Conservation (phyloP, 2,329 filamentous ascomycete species). For the Colletotrichum sidae region DNA sequence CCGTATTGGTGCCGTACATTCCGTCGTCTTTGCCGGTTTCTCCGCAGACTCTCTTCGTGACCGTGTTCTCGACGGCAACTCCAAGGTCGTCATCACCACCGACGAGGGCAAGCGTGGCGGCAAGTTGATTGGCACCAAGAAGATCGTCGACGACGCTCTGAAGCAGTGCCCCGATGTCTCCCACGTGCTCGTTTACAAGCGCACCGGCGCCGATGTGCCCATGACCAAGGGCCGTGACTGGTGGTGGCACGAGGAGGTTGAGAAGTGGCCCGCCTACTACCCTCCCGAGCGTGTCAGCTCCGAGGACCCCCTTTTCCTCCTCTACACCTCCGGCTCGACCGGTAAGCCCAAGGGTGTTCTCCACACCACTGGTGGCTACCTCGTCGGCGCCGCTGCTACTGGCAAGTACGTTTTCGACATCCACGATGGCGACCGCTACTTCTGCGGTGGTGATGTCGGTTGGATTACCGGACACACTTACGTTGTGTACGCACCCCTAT, state of each 20-base stretch:
- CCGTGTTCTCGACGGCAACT: slow-evolving; percentile 90
- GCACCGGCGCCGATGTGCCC: slow-evolving; percentile 91
- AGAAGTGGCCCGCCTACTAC: slow-evolving; percentile 95
- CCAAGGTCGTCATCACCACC: slow-evolving; percentile 94
- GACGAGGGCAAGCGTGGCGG: slow-evolving; percentile 98
- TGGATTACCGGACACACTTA: slow-evolving; percentile 99
- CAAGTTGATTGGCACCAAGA: slow-evolving; percentile 97
- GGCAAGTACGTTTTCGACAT: slow-evolving; percentile 99
- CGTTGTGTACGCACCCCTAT: slow-evolving; percentile 93
- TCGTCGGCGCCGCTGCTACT: slow-evolving; percentile 92
- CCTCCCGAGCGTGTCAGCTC: slow-evolving; percentile 89
- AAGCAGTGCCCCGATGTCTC: slow-evolving; percentile 93
- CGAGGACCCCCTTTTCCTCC: slow-evolving; percentile 95
- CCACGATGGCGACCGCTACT: slow-evolving; percentile 92
- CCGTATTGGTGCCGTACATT: slow-evolving; percentile 95
- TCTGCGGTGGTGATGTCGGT: slow-evolving; percentile 97
- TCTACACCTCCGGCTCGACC: slow-evolving; percentile 98
- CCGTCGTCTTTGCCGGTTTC: slow-evolving; percentile 97
- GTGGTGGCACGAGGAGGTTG: slow-evolving; percentile 99
- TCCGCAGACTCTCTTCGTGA: slow-evolving; percentile 96
- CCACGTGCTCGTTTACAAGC: slow-evolving; percentile 91
- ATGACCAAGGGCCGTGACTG: slow-evolving; percentile 89
- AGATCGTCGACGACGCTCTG: slow-evolving; percentile 97
- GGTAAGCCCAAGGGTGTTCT: slow-evolving; percentile 99
- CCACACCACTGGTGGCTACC: slow-evolving; percentile 96